phyloP scores from a whole-genome alignment of 305 asterid species.

The Fraxinus velutina region DNA sequence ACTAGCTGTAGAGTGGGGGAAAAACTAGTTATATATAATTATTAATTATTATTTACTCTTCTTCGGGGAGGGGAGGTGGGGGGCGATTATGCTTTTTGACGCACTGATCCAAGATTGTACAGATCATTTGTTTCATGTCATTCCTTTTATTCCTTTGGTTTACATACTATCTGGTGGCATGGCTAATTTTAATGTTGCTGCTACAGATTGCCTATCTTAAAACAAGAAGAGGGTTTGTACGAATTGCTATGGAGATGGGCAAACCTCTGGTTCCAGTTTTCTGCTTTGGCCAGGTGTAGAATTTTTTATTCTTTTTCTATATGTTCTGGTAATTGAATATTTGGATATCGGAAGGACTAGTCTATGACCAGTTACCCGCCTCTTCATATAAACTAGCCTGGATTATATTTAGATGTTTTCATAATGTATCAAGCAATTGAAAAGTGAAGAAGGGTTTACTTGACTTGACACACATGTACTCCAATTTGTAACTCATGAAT shows the following conservation, averaged over 20 bases:
- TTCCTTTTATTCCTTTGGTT: conserved; percentile 1
- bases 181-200: conserved; percentile 18
- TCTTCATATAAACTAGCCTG: neutral
- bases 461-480: neutral
- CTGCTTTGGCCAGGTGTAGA: conserved; percentile 86
- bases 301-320: conserved; percentile 12
- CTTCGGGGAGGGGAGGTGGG: neutral
- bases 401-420: neutral
- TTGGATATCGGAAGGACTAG: neutral
- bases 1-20: neutral
- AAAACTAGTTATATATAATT: neutral
- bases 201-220: conserved; percentile 62
- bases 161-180: conserved; percentile 14
- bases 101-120: neutral
- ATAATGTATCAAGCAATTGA: neutral
- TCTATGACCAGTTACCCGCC: conserved; percentile 5
- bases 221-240: conserved; percentile 78
- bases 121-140: neutral
- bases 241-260: conserved; percentile 79
- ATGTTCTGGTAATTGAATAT: conserved; percentile 8
- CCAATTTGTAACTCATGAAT: neutral
- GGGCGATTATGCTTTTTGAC: neutral
- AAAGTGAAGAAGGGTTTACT: neutral
- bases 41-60: neutral
- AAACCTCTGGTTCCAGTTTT: conserved; percentile 96